These are phyloP conservation scores for Zopfochytrium polystomum DNA, from an alignment of 371 early-diverging fungal species.

Conservation along the genomic window DNA sequence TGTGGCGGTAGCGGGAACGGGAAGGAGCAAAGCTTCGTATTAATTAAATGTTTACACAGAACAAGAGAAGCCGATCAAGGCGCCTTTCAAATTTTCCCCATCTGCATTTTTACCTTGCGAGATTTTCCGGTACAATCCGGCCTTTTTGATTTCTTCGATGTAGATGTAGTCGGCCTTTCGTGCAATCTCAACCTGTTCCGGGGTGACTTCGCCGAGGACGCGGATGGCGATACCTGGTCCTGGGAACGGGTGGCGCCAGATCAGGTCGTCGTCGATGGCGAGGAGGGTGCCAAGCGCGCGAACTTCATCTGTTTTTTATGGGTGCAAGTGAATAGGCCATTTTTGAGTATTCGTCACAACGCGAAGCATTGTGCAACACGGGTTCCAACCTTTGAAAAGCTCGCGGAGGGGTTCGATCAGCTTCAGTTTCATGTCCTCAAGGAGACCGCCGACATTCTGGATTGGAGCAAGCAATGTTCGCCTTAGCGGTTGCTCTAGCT, in stretches of 20 bases:
- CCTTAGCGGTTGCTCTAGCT: neutral
- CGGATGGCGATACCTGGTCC: slow-evolving; percentile 98
- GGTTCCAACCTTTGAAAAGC: slow-evolving; percentile 85
- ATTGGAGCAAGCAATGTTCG: neutral
- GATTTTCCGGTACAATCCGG: slow-evolving; percentile 90
- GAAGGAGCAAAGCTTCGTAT: too few species aligned
- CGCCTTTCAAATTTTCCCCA: neutral
- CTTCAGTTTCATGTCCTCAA: slow-evolving; percentile 94
- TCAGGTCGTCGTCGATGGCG: slow-evolving; percentile 86
- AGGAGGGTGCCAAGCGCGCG: slow-evolving; percentile 86
- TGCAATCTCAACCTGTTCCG: slow-evolving; percentile 86
- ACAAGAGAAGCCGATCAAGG: neutral
- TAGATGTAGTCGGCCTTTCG: slow-evolving; percentile 93
- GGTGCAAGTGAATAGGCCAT: too few species aligned
- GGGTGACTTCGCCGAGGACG: slow-evolving; percentile 91
- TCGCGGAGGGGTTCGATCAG: slow-evolving; percentile 96
- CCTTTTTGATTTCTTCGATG: slow-evolving; percentile 96
- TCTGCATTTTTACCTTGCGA: slow-evolving; percentile 62
- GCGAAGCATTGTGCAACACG: slow-evolving; percentile 10
- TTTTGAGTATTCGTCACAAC: neutral
- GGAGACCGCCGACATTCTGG: slow-evolving; percentile 91
- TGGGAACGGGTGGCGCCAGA: slow-evolving; percentile 99
- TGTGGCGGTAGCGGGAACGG: too few species aligned
- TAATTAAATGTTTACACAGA: neutral
- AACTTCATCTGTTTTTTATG: too few species aligned